Percentiles rank a stretch among this genome's conserved stretches.
Conservation (phyloP, 345 rosid genomes). For the Eutrema heterophyllum region DNA sequence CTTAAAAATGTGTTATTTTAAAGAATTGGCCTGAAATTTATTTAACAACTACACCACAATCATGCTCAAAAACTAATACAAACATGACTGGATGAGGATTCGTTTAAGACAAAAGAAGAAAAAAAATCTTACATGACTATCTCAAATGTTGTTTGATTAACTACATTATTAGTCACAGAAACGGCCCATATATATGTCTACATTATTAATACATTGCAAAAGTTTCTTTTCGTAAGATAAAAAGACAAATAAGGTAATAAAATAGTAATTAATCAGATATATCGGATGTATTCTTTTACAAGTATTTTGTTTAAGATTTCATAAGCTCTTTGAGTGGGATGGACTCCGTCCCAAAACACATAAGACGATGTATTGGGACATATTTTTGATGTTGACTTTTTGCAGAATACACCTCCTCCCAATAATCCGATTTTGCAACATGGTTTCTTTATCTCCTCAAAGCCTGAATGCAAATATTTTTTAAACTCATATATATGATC, state of each 20-base stretch:
- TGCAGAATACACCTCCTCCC: slow-evolving; percentile 23
- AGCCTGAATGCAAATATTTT: slow-evolving; percentile 7
- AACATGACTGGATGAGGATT: not conserved
- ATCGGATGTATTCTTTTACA: not conserved
- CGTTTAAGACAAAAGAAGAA: not conserved
- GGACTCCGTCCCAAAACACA: slow-evolving; percentile 32
- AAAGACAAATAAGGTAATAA: not conserved
- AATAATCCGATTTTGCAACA: slow-evolving; percentile 29
- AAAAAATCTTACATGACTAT: not conserved
- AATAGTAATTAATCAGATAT: not conserved
- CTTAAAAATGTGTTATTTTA: too few relatives aligned
- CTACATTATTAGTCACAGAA: slow-evolving; percentile 5
- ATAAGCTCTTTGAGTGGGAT: slow-evolving; percentile 41
- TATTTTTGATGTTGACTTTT: not conserved
- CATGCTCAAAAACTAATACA: too few relatives aligned
- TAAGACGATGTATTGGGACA: slow-evolving; percentile 23
- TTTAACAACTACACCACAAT: too few relatives aligned
- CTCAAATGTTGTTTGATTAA: slow-evolving; percentile 3
- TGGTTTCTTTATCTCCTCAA: slow-evolving; percentile 21
- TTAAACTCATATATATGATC: not conserved
- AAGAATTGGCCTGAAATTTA: too few relatives aligned
- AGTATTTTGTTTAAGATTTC: slow-evolving; percentile 9
- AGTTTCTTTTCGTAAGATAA: not conserved
- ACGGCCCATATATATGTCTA: not conserved
- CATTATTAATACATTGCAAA: slow-evolving; percentile 17